A percentile compares a stretch with the other conserved stretches of the same genome.
phyloP scores from a whole-genome alignment of 1,139 yeast species.

The Hanseniaspora gamundiae region DNA sequence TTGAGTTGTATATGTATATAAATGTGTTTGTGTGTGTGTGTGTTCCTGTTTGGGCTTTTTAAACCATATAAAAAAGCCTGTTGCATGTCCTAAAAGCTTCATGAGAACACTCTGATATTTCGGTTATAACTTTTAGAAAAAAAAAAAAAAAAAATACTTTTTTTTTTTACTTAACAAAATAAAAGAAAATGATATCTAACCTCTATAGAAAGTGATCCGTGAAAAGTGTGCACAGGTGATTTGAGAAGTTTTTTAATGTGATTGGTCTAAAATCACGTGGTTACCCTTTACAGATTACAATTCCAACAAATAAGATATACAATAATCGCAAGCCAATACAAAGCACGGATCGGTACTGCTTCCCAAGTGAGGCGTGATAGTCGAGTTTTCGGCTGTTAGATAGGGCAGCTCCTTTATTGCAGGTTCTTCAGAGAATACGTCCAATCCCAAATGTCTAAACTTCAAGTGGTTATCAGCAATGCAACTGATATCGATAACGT shows the following conservation, averaged over 20 bases:
- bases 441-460: conserved; percentile 63
- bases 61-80: too few relatives aligned
- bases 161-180: too few relatives aligned
- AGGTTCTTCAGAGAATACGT: conserved; percentile 76
- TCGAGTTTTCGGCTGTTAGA: conserved; percentile 41
- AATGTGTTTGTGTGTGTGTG: not conserved
- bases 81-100: too few relatives aligned
- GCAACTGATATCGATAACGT: conserved; percentile 57
- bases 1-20: not conserved
- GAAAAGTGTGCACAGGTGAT: not conserved
- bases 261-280: not conserved
- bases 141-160: not conserved
- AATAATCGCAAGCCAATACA: conserved; percentile 18
- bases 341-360: conserved; percentile 48
- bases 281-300: not conserved
- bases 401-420: conserved; percentile 33
- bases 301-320: not conserved
- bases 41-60: not conserved
- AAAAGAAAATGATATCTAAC: too few relatives aligned
- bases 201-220: too few relatives aligned
- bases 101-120: too few relatives aligned
- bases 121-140: not conserved
- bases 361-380: conserved; percentile 70
- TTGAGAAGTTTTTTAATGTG: not conserved
- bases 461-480: conserved; percentile 40